A percentile compares a stretch with the other conserved stretches of the same genome.
These are phyloP conservation scores for Candida lessepsii DNA, from an alignment of 805 yeast genomes.

Conservation along the genomic window DNA sequence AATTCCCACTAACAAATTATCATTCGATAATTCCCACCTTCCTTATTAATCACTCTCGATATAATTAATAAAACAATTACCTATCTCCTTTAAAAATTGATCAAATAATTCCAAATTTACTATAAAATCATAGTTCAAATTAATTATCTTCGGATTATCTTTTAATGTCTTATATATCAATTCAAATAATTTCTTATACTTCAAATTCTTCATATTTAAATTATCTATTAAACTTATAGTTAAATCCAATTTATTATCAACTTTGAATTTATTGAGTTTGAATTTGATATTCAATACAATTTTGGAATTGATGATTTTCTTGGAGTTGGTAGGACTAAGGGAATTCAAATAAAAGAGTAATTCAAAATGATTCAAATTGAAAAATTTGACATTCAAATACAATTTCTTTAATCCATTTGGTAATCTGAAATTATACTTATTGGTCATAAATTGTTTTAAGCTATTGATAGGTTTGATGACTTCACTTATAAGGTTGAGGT, in stretches of 20 bases:
- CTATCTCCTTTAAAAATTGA: conserved; percentile 30
- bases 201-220: conserved; percentile 34
- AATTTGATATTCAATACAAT: conserved; percentile 28
- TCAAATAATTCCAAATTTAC: conserved; percentile 25
- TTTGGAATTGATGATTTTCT: conserved; percentile 36
- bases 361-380: conserved; percentile 31
- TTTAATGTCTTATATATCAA: conserved; percentile 25
- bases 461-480: conserved; percentile 24
- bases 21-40: too few relatives aligned
- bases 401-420: conserved; percentile 32
- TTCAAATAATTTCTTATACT: conserved; percentile 40
- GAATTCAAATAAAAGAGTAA: conserved; percentile 31
- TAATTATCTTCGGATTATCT: conserved; percentile 19
- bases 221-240: conserved; percentile 36
- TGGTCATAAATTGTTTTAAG: conserved; percentile 16
- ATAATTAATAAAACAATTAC: conserved; percentile 24
- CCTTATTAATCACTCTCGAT: conserved; percentile 11
- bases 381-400: conserved; percentile 31
- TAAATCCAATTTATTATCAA: conserved; percentile 16
- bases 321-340: conserved; percentile 21
- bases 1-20: too few relatives aligned
- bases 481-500: conserved; percentile 32
- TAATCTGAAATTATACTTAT: conserved; percentile 17
- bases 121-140: conserved; percentile 40
- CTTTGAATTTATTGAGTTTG: conserved; percentile 32